phyloP scores from a whole-genome alignment of 2,329 filamentous ascomycete genomes.

The Aspergillus fijiensis region DNA sequence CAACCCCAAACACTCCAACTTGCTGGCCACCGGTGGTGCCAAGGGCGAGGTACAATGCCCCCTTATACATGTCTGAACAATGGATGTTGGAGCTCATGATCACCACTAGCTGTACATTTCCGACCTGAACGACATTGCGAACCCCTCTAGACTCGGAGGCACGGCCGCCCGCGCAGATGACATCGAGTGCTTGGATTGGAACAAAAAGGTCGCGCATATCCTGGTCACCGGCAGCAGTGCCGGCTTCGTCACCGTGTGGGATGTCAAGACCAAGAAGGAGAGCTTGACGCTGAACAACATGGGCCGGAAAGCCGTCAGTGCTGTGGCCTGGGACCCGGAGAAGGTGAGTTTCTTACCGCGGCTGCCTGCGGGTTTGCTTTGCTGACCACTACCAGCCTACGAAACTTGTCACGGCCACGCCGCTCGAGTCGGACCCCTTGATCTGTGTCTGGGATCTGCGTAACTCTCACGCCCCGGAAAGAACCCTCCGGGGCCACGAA shows the following conservation, averaged over 20 bases:
- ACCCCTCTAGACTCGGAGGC: slow-evolving; percentile 85
- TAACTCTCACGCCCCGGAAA: slow-evolving; percentile 91
- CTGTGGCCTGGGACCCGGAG: slow-evolving; percentile 95
- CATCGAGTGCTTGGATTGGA: slow-evolving; percentile 96
- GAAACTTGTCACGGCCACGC: slow-evolving; percentile 87
- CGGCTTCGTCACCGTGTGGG: slow-evolving; percentile 97
- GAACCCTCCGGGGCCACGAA: slow-evolving; percentile 84
- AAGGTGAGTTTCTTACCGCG: slow-evolving; percentile 52
- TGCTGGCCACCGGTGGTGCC: slow-evolving; percentile 86
- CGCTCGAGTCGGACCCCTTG: slow-evolving; percentile 81
- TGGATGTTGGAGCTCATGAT: slow-evolving; percentile 7
- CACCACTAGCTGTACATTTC: slow-evolving; percentile 72
- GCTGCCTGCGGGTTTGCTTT: background rate
- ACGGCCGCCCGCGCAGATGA: slow-evolving; percentile 87
- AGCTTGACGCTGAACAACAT: slow-evolving; percentile 88
- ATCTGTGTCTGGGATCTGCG: slow-evolving; percentile 93
- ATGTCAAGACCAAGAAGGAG: slow-evolving; percentile 96
- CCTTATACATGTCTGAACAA: background rate
- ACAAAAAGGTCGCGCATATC: slow-evolving; percentile 95
- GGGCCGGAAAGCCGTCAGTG: slow-evolving; percentile 88
- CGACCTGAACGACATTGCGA: slow-evolving; percentile 85
- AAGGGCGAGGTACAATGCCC: slow-evolving; percentile 69
- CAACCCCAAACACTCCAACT: slow-evolving; percentile 87
- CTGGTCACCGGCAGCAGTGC: slow-evolving; percentile 89
- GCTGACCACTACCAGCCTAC: slow-evolving; percentile 58